Evolutionary conservation across 208 protist species (phyloP).

Genomic region (Leptomonas seymouri): DNA sequence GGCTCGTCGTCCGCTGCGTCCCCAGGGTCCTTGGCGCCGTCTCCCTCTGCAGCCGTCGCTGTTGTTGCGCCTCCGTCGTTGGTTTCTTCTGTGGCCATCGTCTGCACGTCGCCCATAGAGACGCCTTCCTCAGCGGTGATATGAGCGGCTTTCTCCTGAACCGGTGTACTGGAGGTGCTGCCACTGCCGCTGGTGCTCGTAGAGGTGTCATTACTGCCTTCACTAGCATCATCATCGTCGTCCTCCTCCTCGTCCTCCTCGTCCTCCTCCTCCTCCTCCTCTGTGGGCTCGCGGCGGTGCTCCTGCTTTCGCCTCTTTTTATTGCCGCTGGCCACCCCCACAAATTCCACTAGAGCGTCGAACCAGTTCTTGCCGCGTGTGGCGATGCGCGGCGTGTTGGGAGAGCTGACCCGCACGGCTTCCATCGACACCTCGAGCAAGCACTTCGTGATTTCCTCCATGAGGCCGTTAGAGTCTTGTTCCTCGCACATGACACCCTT

Average conservation of each 20-base stretch:
- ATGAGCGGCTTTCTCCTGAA: conserved; percentile 20
- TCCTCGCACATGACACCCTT: conserved; percentile 66
- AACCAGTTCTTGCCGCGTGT: conserved; percentile 84
- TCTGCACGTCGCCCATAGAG: too few species aligned
- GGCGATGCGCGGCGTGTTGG: conserved; percentile 49
- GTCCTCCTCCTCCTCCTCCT: conserved; percentile 25
- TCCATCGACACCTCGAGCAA: conserved; percentile 65
- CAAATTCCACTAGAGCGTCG: conserved; percentile 75
- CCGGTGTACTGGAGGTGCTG: background rate
- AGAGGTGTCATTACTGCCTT: conserved; percentile 14
- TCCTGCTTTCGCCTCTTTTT: conserved; percentile 61
- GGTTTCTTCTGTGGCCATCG: conserved; percentile 7
- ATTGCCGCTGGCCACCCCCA: conserved; percentile 71
- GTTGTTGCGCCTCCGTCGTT: background rate
- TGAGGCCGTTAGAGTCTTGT: conserved; percentile 72
- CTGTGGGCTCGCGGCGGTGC: conserved; percentile 23
- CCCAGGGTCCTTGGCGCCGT: background rate
- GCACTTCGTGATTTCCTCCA: conserved; percentile 76
- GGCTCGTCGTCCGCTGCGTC: conserved; percentile 17
- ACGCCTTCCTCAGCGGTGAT: background rate
- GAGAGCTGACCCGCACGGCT: conserved; percentile 44
- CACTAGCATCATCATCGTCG: conserved; percentile 28
- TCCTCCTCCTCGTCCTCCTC: conserved; percentile 34
- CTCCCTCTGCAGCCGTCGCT: conserved; percentile 2
- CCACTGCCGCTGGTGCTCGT: conserved; percentile 20